Base-by-base conservation (phyloP, 2,329 filamentous ascomycete species). In the Sporothrix dimorphospora region DNA sequence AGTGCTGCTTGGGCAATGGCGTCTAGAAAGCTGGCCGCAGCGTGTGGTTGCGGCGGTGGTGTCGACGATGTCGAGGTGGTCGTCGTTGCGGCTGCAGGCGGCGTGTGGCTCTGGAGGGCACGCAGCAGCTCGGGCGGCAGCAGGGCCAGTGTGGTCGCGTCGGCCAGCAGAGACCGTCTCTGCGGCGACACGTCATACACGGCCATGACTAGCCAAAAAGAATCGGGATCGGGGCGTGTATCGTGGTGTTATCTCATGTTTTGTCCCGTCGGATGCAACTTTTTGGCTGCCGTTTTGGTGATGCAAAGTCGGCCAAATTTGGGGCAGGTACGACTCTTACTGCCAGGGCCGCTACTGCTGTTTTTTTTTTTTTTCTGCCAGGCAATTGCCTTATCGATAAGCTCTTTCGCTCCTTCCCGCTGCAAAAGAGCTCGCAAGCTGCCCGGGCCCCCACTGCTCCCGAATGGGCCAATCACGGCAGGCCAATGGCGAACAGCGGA, bases 41-140 rank as follows among this genome's bases (percentile, higher is more conserved):
- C 12, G 34, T 57, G 70, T n/a, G 30, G 14, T 68, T 40, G 59
- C n/a, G 49, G 42, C 30, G 27, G n/a, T 24, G 61, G 34, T n/a
- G 42, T 63, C 45, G 63, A 12, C 40, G 71, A 11, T 16, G 55
- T 59, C 59, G 70, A 55, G 2, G 59, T 16, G 14, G 72, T 65
- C 9, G 40, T 63, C n/a, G 61, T 27, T 30, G 55, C 19, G 14
- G 59, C 19, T 30, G 72, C 40, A 21, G 51, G 4, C 6, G 90
- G 87, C 73, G 86, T 85, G 78, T 89, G 85, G 78, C 88, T 83
- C 79, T 86, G 87, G 80, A 96, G 88, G 76, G 91, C 84, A 77
- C 88, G 85, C 75, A 91, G 83, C 79, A 96, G 84, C 83, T 94
- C 92, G 76, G 85, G 82, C 53, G 94, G 92, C 76, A 97, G 81